These are phyloP conservation scores for Suaeda aralocaspica DNA, from an alignment of 148 eudicot genomes.

Conservation along the genomic window DNA sequence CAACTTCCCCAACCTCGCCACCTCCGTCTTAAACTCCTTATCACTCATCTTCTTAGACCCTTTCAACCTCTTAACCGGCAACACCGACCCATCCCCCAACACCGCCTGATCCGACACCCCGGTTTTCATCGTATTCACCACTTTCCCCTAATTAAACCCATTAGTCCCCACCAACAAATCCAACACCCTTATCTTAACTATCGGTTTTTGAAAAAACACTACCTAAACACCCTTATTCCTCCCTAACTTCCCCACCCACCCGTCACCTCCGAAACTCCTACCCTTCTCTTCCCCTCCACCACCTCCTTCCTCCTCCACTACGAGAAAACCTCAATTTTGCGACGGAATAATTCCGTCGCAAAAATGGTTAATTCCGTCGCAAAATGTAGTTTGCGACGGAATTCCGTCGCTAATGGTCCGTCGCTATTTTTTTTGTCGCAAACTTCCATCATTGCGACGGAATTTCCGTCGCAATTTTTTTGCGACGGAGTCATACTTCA, in stretches of 20 bases:
- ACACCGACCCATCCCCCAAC: slow-evolving; percentile 71
- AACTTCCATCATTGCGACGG: too few species aligned
- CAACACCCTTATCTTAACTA: slow-evolving; percentile 57
- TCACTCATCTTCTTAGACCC: slow-evolving; percentile 52
- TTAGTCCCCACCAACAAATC: slow-evolving; percentile 72
- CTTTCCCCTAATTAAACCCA: slow-evolving; percentile 44
- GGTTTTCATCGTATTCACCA: slow-evolving; percentile 46
- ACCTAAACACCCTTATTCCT: slow-evolving; percentile 70
- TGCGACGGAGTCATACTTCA: too few species aligned
- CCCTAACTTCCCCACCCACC: slow-evolving; percentile 62
- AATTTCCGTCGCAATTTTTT: too few species aligned
- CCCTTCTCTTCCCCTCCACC: slow-evolving; percentile 38
- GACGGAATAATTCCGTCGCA: too few species aligned
- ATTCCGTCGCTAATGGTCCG: too few species aligned
- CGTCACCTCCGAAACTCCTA: slow-evolving; percentile 33
- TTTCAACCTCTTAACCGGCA: slow-evolving; percentile 67
- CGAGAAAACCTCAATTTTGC: too few species aligned
- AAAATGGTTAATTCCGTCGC: too few species aligned
- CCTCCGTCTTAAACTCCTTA: slow-evolving; percentile 65
- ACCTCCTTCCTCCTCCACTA: too few species aligned
- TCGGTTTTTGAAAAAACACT: slow-evolving; percentile 65
- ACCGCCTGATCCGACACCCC: slow-evolving; percentile 73
- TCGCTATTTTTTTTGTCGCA: too few species aligned
- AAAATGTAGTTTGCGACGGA: too few species aligned
- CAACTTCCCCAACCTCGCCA: slow-evolving; percentile 60